Conservation (phyloP, 78 protist genomes). For the Paratrimastix pyriformis region DNA sequence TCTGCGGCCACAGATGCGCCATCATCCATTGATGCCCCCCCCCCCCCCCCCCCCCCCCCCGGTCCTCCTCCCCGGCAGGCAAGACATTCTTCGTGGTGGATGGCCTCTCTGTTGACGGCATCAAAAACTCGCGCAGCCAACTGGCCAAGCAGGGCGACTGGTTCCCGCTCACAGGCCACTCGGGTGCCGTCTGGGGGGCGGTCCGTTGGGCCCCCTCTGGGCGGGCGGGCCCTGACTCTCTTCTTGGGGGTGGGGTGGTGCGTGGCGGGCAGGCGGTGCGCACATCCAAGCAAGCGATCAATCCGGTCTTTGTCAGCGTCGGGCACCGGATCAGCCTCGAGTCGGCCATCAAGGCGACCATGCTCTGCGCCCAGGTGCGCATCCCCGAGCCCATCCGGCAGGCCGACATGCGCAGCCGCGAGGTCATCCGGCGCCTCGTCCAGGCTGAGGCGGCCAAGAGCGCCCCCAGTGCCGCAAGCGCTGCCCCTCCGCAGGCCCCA, state of each 20-base stretch:
- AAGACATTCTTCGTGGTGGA: neutral
- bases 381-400: constrained; percentile 44
- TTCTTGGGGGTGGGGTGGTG: too few relatives aligned
- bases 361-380: neutral
- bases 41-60: neutral
- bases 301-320: constrained; percentile 21
- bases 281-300: neutral
- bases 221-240: too few relatives aligned
- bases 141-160: neutral
- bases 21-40: too few relatives aligned
- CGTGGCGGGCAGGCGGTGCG: neutral
- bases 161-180: neutral
- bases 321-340: constrained; percentile 34
- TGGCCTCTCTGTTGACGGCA: neutral
- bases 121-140: neutral
- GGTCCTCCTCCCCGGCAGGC: neutral
- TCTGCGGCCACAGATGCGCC: too few relatives aligned
- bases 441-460: too few relatives aligned
- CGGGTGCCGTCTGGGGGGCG: constrained; percentile 21
- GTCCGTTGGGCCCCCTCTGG: too few relatives aligned
- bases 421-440: constrained; percentile 6
- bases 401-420: constrained; percentile 35
- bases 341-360: neutral
- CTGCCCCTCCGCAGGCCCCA: too few relatives aligned
- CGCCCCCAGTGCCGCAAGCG: too few relatives aligned